A percentile compares a stretch with the other conserved stretches of the same genome.
These are phyloP conservation scores for Lactarius deliciosus DNA, from an alignment of 768 basidiomycete genomes.

Conservation along the genomic window DNA sequence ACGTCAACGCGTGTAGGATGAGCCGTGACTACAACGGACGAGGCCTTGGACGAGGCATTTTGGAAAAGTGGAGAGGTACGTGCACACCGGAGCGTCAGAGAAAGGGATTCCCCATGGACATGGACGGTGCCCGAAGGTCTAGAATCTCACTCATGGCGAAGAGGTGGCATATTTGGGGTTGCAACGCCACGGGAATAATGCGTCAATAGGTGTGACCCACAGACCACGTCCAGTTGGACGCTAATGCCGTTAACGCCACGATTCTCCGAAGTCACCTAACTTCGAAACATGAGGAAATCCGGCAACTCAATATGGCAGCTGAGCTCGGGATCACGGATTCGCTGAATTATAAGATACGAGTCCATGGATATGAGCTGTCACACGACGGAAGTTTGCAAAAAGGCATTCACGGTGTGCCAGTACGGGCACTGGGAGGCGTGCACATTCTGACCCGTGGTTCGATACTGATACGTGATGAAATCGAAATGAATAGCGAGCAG, in stretches of 20 bases:
- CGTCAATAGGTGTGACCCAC: neutral
- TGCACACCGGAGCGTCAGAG: neutral
- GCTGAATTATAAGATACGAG: neutral
- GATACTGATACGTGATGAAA: neutral
- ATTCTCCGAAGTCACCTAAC: neutral
- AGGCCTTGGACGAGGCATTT: neutral
- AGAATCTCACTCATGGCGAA: constrained; percentile 9
- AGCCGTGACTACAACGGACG: neutral
- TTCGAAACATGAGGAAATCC: constrained; percentile 11
- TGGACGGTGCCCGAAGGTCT: constrained; percentile 3
- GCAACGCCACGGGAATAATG: constrained; percentile 6
- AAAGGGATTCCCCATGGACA: constrained; percentile 13
- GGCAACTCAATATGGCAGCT: constrained; percentile 1
- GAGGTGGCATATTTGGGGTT: constrained; percentile 21
- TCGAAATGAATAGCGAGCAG: constrained; percentile 4
- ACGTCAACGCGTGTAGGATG: constrained; percentile 19
- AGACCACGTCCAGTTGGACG: neutral
- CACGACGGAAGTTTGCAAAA: neutral
- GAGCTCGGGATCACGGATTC: constrained; percentile 3
- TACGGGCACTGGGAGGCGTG: neutral
- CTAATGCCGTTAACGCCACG: constrained; percentile 18
- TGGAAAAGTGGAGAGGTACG: neutral
- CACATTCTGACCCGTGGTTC: neutral
- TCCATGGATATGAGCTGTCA: neutral
- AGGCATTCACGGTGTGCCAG: neutral